Percentiles rank a stretch among this genome's conserved stretches.
These are phyloP conservation scores for Rhizopogon vulgaris DNA, from an alignment of 768 basidiomycete species.

Conservation along the genomic window DNA sequence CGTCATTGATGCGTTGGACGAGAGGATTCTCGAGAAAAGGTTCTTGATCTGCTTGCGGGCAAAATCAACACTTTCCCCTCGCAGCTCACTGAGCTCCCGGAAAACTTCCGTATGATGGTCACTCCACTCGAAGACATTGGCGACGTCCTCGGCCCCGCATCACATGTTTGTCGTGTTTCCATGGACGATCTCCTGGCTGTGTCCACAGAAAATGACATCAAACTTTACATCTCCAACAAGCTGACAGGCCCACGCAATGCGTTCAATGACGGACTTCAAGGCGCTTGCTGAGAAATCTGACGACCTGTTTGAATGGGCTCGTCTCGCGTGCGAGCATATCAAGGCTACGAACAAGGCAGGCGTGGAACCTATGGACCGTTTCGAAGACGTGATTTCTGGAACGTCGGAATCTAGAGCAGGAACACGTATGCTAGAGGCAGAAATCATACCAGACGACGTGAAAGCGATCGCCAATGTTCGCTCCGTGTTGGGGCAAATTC, in stretches of 20 bases:
- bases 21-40: slow-evolving; percentile 4
- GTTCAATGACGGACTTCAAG: slow-evolving; percentile 15
- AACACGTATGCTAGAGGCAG: not conserved
- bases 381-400: not conserved
- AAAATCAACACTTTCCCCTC: too few species aligned
- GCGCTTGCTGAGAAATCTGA: slow-evolving; percentile 8
- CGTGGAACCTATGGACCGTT: not conserved
- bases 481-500: slow-evolving; percentile 2
- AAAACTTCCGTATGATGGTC: slow-evolving; percentile 2
- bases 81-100: not conserved
- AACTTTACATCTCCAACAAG: not conserved
- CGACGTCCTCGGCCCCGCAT: not conserved
- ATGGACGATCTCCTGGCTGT: not conserved
- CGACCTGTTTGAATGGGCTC: slow-evolving; percentile 18
- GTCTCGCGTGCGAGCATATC: slow-evolving; percentile 10
- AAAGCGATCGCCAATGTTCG: not conserved
- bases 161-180: not conserved
- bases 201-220: not conserved
- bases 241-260: not conserved
- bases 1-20: slow-evolving; percentile 20
- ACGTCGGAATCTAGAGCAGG: too few species aligned
- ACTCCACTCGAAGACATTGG: not conserved
- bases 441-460: not conserved
- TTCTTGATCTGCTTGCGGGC: slow-evolving; percentile 10
- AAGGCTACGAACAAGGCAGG: not conserved